Conservation (phyloP, 2,329 filamentous ascomycete species). For the Penicillium brevicompactum region DNA sequence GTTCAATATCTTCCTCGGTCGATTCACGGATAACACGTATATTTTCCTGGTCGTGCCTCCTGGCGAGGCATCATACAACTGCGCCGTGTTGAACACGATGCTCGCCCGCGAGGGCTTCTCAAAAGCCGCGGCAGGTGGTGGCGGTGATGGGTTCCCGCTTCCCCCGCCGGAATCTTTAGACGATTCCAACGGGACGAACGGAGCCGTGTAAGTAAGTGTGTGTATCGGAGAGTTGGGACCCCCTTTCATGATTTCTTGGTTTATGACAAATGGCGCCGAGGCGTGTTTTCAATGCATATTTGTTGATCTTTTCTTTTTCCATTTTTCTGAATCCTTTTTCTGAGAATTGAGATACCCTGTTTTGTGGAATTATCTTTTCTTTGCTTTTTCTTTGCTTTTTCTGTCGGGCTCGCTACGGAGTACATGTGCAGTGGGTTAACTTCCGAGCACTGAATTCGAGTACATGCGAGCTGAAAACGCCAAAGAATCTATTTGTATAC, state of each 20-base stretch:
- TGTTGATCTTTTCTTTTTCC: constrained; percentile 4
- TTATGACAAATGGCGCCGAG: constrained; percentile 25
- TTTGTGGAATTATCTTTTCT: constrained; percentile 11
- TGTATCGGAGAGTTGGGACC: constrained; percentile 19
- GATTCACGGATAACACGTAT: constrained; percentile 97
- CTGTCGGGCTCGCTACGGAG: neutral
- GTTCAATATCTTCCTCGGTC: constrained; percentile 93
- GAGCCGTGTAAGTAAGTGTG: constrained; percentile 11
- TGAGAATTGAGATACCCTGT: constrained; percentile 26
- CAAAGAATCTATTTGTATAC: neutral
- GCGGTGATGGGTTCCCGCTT: constrained; percentile 45
- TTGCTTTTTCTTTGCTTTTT: constrained; percentile 4
- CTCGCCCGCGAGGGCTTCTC: constrained; percentile 81
- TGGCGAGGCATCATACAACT: constrained; percentile 87
- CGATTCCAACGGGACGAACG: constrained; percentile 16
- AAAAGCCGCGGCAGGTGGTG: constrained; percentile 55
- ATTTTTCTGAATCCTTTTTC: constrained; percentile 2
- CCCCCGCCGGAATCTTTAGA: constrained; percentile 35
- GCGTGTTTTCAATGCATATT: constrained; percentile 23
- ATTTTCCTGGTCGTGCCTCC: constrained; percentile 89
- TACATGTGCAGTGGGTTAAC: too few species aligned
- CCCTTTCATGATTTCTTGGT: constrained; percentile 4
- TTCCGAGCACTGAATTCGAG: neutral
- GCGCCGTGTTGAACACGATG: constrained; percentile 85
- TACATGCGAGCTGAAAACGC: neutral